These are phyloP conservation scores for Trichomonas vaginalis DNA, from an alignment of 208 protist species.

Conservation along the genomic window DNA sequence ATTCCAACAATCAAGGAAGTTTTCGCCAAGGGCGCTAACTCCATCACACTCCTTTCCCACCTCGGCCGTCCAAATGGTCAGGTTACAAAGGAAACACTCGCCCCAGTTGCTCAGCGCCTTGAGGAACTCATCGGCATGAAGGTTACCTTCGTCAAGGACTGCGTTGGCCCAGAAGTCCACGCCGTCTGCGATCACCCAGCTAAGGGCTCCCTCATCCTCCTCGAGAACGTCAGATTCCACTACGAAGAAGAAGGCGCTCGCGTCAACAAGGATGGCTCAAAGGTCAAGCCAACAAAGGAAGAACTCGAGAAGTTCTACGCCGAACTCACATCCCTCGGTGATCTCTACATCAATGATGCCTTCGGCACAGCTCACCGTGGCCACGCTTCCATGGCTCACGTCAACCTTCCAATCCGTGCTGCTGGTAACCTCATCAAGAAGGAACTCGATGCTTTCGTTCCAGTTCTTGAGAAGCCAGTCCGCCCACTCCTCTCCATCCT, in stretches of 20 bases:
- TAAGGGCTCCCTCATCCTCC: constrained; percentile 70
- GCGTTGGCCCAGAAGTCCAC: constrained; percentile 45
- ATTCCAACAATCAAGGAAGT: constrained; percentile 20
- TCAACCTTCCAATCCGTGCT: constrained; percentile 52
- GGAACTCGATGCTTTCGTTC: constrained; percentile 90
- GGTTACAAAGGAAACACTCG: neutral
- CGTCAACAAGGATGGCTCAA: constrained; percentile 45
- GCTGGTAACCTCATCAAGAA: constrained; percentile 92
- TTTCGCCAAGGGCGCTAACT: neutral
- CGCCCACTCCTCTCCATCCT: constrained; percentile 84
- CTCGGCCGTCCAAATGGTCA: constrained; percentile 16
- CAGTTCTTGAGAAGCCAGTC: constrained; percentile 51
- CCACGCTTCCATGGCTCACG: constrained; percentile 65
- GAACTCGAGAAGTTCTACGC: constrained; percentile 53
- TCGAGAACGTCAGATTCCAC: constrained; percentile 98
- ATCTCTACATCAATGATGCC: constrained; percentile 89
- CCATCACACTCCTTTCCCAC: constrained; percentile 20
- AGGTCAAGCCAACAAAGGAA: constrained; percentile 29
- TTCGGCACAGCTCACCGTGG: constrained; percentile 95
- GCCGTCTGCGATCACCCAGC: constrained; percentile 38
- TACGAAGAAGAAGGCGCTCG: constrained; percentile 56
- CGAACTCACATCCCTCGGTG: constrained; percentile 65
- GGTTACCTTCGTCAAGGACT: neutral
- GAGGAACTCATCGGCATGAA: neutral
- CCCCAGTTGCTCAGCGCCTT: neutral